Percentiles rank a stretch among this genome's conserved stretches.
Evolutionary conservation across 1,139 yeast genomes (phyloP).

Genomic region (Pichia sp.): DNA sequence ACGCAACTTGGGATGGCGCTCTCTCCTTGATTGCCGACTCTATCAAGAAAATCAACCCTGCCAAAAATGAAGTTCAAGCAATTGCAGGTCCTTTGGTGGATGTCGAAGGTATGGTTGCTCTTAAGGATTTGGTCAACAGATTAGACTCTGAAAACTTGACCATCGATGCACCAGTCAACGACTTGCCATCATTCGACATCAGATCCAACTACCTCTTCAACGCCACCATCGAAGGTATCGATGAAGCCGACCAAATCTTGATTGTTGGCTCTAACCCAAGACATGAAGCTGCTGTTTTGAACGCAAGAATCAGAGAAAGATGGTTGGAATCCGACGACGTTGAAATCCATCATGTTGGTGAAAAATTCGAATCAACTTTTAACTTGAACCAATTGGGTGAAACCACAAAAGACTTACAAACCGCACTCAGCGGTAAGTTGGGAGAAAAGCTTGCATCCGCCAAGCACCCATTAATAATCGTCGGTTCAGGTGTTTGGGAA

Average conservation of each 20-base stretch:
- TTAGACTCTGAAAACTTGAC: conserved; percentile 81
- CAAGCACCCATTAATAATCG: conserved; percentile 70
- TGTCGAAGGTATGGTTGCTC: conserved; percentile 76
- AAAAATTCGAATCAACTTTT: conserved; percentile 73
- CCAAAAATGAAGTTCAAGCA: conserved; percentile 72
- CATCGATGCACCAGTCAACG: conserved; percentile 58
- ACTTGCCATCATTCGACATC: conserved; percentile 60
- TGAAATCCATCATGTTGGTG: conserved; percentile 67
- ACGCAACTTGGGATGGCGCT: conserved; percentile 88
- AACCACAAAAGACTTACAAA: conserved; percentile 51
- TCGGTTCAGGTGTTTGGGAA: conserved; percentile 79
- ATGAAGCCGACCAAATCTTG: conserved; percentile 75
- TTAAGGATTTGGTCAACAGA: conserved; percentile 73
- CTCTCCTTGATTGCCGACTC: conserved; percentile 67
- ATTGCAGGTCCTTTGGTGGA: conserved; percentile 79
- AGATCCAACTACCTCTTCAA: conserved; percentile 80
- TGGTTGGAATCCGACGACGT: conserved; percentile 65
- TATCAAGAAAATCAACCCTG: conserved; percentile 52
- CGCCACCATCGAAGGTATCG: conserved; percentile 75
- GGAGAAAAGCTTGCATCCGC: conserved; percentile 69
- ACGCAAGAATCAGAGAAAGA: conserved; percentile 77
- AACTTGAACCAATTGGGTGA: conserved; percentile 61
- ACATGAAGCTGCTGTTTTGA: conserved; percentile 85
- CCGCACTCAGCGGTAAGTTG: conserved; percentile 62
- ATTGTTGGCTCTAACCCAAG: conserved; percentile 85